Percentiles rank a stretch among this genome's conserved stretches.
Conservation (phyloP, 2,329 filamentous ascomycete genomes). For the Camptophora hylomeconis region DNA sequence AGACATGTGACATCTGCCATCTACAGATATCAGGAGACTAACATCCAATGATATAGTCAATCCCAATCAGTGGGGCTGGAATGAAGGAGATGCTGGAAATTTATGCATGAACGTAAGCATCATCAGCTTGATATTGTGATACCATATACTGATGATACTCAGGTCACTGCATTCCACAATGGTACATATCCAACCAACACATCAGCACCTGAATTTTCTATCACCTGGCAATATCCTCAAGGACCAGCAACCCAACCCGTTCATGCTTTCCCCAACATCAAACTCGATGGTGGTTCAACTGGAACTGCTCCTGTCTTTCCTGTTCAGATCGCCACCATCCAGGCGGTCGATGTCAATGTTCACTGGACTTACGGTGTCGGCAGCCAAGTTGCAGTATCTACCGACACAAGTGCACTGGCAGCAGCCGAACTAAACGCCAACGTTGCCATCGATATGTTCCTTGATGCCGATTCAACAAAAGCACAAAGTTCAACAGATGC, state of each 20-base stretch:
- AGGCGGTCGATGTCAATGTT: conserved; percentile 32
- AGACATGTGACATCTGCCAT: too few species aligned
- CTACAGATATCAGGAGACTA: too few species aligned
- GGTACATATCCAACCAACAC: conserved; percentile 35
- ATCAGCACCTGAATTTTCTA: conserved; percentile 36
- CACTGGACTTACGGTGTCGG: conserved; percentile 39
- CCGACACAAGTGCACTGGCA: conserved; percentile 24
- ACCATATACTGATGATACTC: conserved; percentile 1
- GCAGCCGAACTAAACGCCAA: conserved; percentile 36
- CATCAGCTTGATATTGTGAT: not conserved
- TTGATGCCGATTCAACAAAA: conserved; percentile 32
- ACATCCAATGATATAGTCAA: conserved; percentile 32
- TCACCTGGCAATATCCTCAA: conserved; percentile 41
- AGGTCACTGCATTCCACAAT: conserved; percentile 40
- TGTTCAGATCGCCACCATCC: conserved; percentile 26
- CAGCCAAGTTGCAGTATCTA: conserved; percentile 25
- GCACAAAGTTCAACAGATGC: conserved; percentile 27
- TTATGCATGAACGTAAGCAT: conserved; percentile 41
- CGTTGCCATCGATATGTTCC: conserved; percentile 47
- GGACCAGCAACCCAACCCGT: conserved; percentile 33
- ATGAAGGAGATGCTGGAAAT: conserved; percentile 24
- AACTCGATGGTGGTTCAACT: conserved; percentile 29
- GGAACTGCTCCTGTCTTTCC: too few species aligned
- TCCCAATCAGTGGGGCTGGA: conserved; percentile 42
- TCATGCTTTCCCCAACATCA: conserved; percentile 43